Conservation (phyloP, 345 rosid species). For the Gossypium raimondii region DNA sequence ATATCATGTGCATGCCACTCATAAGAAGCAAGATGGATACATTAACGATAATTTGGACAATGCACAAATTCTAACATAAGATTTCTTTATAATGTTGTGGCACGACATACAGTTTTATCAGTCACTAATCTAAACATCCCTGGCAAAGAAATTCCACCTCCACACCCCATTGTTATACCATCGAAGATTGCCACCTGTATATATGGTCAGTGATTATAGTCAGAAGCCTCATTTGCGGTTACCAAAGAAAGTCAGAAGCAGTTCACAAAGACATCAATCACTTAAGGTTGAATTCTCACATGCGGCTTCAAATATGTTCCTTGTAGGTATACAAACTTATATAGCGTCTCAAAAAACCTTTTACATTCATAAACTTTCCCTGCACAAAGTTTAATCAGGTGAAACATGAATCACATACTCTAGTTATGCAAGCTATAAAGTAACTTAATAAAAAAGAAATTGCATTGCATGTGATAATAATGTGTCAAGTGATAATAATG, state of each 20-base stretch:
- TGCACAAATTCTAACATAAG: background rate
- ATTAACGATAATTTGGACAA: background rate
- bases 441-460: conserved; percentile 9
- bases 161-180: conserved; percentile 74
- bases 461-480: background rate
- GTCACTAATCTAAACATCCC: conserved; percentile 81
- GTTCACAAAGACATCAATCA: background rate
- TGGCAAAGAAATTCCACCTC: conserved; percentile 70
- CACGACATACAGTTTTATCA: conserved; percentile 64
- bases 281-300: conserved; percentile 42
- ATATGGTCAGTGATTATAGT: conserved; percentile 3
- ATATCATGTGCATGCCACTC: background rate
- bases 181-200: conserved; percentile 78
- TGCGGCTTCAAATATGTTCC: conserved; percentile 88
- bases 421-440: background rate
- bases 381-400: conserved; percentile 30
- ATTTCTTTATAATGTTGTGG: background rate
- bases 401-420: background rate
- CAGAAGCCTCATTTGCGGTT: background rate
- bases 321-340: conserved; percentile 81
- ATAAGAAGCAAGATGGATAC: background rate
- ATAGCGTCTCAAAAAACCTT: conserved; percentile 50
- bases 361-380: conserved; percentile 72
- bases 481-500: background rate
- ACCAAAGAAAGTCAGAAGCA: background rate